Conservation (phyloP, 164 flowering plant genomes). For the Umbilicus rupestris region DNA sequence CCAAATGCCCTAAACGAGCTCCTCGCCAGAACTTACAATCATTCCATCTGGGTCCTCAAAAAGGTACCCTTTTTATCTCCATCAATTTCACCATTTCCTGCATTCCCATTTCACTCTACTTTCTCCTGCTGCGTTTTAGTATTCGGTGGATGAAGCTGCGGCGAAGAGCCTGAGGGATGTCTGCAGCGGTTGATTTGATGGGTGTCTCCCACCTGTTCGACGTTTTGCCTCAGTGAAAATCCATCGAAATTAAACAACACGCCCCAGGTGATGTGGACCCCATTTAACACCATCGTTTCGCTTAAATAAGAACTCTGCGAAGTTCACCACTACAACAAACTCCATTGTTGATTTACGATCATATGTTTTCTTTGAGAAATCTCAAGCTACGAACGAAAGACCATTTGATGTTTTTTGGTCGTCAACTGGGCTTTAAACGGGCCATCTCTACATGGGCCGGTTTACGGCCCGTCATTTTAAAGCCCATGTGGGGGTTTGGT, state of each 20-base stretch:
- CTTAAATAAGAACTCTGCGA: background rate
- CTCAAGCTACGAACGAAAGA: no score
- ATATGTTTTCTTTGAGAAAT: no score
- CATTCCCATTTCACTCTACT: background rate
- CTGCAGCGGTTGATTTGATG: background rate
- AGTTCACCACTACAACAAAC: background rate
- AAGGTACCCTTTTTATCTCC: slow-evolving; percentile 2
- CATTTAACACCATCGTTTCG: background rate
- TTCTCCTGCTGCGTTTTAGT: background rate
- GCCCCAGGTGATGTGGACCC: background rate
- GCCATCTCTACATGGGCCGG: no score
- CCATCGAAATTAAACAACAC: background rate
- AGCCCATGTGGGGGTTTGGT: no score
- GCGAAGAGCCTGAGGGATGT: background rate
- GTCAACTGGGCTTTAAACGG: no score
- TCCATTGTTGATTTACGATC: no score
- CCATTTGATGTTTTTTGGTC: no score
- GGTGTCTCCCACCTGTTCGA: background rate
- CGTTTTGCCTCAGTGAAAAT: background rate
- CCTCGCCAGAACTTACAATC: slow-evolving; percentile 6
- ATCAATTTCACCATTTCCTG: background rate
- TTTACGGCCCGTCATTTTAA: no score
- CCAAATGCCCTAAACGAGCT: slow-evolving; percentile 7
- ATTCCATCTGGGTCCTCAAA: slow-evolving; percentile 8
- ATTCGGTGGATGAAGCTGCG: slow-evolving; percentile 6